Conservation (phyloP, 768 basidiomycete species). For the Rubroboletus pulcherrimus region DNA sequence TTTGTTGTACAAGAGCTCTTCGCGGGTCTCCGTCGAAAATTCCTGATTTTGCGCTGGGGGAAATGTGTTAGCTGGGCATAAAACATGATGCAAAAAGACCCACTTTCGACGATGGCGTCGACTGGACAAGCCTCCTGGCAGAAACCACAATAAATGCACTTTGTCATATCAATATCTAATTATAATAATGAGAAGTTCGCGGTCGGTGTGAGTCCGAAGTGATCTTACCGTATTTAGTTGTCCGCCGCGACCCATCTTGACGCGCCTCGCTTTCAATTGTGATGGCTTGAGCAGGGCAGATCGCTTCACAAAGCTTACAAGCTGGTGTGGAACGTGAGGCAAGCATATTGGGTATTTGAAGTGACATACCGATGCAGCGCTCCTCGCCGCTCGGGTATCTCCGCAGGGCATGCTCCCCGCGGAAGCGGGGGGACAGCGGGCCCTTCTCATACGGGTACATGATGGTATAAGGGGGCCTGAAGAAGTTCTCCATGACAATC, state of each 20-base stretch:
- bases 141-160: constrained; percentile 99
- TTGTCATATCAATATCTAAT: constrained; percentile 98
- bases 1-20: constrained; percentile 98
- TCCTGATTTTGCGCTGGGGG: constrained; percentile 92
- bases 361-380: constrained; percentile 86
- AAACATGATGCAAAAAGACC: constrained; percentile 31
- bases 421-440: constrained; percentile 94
- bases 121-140: constrained; percentile 99
- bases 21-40: constrained; percentile 95
- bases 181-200: background rate
- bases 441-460: constrained; percentile 99
- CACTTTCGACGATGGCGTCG: constrained; percentile 98
- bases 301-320: constrained; percentile 98
- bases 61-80: constrained; percentile 1
- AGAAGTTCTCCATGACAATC: constrained; percentile 90
- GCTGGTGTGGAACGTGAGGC: constrained; percentile 45
- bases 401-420: constrained; percentile 95
- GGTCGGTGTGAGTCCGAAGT: background rate
- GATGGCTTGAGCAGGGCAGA: constrained; percentile 98
- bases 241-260: constrained; percentile 91
- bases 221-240: constrained; percentile 88
- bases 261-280: constrained; percentile 98
- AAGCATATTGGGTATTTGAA: background rate
- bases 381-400: constrained; percentile 98
- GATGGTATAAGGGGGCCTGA: constrained; percentile 96